Percentiles rank a stretch among this genome's conserved stretches.
Evolutionary conservation across 768 basidiomycete species (phyloP).

Genomic region (Psilocybe cubensis): DNA sequence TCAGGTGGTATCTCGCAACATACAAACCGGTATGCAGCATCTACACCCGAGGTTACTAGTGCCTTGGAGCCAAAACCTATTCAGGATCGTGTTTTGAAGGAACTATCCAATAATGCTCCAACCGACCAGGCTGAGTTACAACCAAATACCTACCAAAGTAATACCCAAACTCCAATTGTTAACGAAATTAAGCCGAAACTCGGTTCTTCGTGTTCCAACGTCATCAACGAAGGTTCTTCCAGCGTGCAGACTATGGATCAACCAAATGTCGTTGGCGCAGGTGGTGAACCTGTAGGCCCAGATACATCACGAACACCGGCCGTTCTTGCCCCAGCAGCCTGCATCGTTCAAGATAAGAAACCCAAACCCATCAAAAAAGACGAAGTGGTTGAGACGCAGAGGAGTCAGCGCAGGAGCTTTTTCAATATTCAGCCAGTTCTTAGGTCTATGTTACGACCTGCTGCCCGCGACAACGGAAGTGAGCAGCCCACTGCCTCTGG

Average conservation of each 20-base stretch:
- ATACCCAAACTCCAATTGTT: background rate
- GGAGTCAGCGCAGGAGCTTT: background rate
- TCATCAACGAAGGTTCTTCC: background rate
- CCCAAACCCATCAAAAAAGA: background rate
- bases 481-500: background rate
- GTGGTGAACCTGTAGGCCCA: background rate
- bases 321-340: conserved; percentile 10
- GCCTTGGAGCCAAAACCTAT: background rate
- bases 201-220: background rate
- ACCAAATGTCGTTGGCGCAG: background rate
- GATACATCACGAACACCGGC: background rate
- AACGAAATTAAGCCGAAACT: background rate
- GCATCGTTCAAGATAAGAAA: conserved; percentile 8
- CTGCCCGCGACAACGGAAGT: background rate
- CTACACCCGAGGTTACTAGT: background rate
- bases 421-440: background rate
- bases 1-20: background rate
- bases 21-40: background rate
- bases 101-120: background rate
- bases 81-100: background rate
- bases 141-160: background rate
- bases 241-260: background rate
- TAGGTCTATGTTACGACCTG: background rate
- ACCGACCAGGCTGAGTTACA: background rate
- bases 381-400: conserved; percentile 5